A percentile compares a stretch with the other conserved stretches of the same genome.
These are phyloP conservation scores for Eucalyptus cloeziana DNA, from an alignment of 345 rosid genomes.

Conservation along the genomic window DNA sequence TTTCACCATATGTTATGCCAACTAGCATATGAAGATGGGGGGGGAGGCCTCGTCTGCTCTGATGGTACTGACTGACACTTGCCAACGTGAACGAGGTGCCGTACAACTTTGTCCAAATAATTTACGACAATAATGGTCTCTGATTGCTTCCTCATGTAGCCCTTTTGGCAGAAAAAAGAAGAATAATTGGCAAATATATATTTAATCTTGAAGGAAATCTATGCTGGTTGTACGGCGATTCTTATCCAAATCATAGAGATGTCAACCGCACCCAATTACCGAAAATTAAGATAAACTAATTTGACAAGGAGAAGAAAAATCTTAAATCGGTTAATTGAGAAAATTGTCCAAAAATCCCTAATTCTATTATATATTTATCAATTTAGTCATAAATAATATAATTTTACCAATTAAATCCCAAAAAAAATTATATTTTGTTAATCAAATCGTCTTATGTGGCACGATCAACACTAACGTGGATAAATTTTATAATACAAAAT, in stretches of 20 bases:
- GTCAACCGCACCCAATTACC: neutral
- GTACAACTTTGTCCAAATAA: neutral
- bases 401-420: accelerated
- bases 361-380: too few relatives aligned
- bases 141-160: neutral
- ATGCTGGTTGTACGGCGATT: neutral
- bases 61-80: neutral
- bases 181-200: neutral
- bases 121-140: neutral
- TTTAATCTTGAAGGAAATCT: neutral
- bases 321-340: neutral
- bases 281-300: neutral
- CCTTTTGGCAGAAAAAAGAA: neutral
- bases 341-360: neutral
- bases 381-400: too few relatives aligned
- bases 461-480: accelerated
- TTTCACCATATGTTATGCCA: neutral
- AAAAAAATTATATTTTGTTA: neutral
- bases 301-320: neutral
- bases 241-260: neutral
- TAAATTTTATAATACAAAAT: too few relatives aligned
- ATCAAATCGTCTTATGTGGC: accelerated
- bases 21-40: neutral
- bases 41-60: neutral
- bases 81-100: neutral